Evolutionary conservation across 495 filamentous ascomycete species (phyloP), one percentile per base, ranked within the genome.

Genomic region (Geopyxis carbonaria): DNA sequence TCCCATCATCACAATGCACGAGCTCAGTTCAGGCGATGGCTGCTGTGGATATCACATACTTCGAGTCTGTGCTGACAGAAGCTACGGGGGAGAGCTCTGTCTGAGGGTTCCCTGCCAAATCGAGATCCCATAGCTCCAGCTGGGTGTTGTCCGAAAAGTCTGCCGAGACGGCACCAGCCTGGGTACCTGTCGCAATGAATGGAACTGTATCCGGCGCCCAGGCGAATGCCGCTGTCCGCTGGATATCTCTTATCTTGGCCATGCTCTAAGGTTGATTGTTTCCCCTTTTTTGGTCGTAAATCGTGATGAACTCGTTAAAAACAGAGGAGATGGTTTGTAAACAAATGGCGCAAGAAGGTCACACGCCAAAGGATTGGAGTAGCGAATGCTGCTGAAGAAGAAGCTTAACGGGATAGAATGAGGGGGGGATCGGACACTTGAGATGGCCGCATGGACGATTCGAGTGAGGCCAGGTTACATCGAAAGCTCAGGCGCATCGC

Each of bases 91-190:
- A 76, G 34, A 92, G 70, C 65, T 97, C 89, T 38, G 76, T 69
- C 43, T 79, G 71, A 30, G 66, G 59, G 57, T 72, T 73, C n/a
- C 38, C 38, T 58, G 82, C 78, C 51, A 94, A 63, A 52, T 67
- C 73, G 43, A 95, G 63, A 64, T 95, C 84, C 89, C 89, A 99
- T 31, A 99, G 67, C 65, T 99, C 89, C 28, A 99, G 68, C 61
- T 85, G 82, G 40, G 84, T 93, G 58, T 94, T 85, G 61, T 89
- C 85, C 4, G 89, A 95, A 65, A 99, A 95, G 58, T 94, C 86
- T 50, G 80, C 85, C 61, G 89, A 83, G 13, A 95, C 85, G 45
- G 89, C 89, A 38, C 89, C 89, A 40, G 87, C 85, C 52, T 81
- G 72, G 18, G 89, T 95, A 51, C 89, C 89, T n/a, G 89, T 95